Conservation (phyloP, 2,329 filamentous ascomycete species). For the Aspergillus sp. region DNA sequence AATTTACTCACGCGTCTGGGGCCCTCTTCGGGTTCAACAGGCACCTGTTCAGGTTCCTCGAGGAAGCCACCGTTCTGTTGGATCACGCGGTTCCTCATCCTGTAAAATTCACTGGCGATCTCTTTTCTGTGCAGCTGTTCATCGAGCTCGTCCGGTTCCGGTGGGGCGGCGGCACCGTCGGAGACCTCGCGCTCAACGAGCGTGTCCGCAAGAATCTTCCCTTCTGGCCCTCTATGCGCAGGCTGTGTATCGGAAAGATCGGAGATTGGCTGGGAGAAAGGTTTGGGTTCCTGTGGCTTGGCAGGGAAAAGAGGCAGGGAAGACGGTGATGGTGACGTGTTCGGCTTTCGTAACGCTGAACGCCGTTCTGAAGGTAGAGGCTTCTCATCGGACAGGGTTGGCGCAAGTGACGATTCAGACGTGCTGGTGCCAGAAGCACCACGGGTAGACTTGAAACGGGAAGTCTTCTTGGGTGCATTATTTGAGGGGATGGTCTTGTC, state of each 20-base stretch:
- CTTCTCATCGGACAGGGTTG: constrained; percentile 12
- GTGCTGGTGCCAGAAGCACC: constrained; percentile 14
- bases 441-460: constrained; percentile 44
- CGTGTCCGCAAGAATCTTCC: constrained; percentile 57
- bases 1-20: constrained; percentile 46
- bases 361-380: constrained; percentile 20
- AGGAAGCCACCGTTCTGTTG: constrained; percentile 80
- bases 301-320: constrained; percentile 38
- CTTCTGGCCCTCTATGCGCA: constrained; percentile 42
- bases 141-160: constrained; percentile 67
- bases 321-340: constrained; percentile 19
- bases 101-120: constrained; percentile 79
- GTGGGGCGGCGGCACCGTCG: constrained; percentile 31
- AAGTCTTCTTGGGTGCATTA: constrained; percentile 38
- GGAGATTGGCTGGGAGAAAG: constrained; percentile 38
- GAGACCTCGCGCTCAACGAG: constrained; percentile 53
- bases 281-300: constrained; percentile 35
- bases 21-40: constrained; percentile 63
- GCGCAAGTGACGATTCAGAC: constrained; percentile 6
- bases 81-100: constrained; percentile 77
- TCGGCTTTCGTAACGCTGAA: constrained; percentile 20
- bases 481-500: constrained; percentile 18
- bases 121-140: constrained; percentile 71
- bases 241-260: constrained; percentile 20
- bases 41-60: constrained; percentile 64